Conservation (phyloP, 139 green algal species). For the Micractinium conductrix region DNA sequence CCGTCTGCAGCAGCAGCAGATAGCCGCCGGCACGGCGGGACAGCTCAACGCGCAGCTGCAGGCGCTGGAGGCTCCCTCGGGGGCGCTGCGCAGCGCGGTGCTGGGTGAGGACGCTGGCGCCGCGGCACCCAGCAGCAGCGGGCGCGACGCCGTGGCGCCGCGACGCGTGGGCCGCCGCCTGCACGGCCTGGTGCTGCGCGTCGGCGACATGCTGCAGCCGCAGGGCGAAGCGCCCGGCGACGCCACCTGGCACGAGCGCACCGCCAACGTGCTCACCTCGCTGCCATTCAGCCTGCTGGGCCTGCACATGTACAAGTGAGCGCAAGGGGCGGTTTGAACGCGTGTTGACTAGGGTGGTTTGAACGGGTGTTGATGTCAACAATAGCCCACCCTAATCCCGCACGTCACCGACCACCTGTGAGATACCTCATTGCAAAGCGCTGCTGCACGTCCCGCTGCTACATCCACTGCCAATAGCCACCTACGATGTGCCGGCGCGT, state of each 20-base stretch:
- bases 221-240: slow-evolving; percentile 48
- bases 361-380: too few species aligned
- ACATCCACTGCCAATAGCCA: too few species aligned
- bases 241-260: slow-evolving; percentile 59
- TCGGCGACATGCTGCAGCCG: slow-evolving; percentile 37
- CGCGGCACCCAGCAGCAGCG: neutral
- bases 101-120: neutral
- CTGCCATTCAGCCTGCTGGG: slow-evolving; percentile 68
- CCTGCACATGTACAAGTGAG: slow-evolving; percentile 57
- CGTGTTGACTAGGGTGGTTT: too few species aligned
- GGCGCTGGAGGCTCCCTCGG: neutral
- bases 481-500: neutral
- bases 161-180: neutral
- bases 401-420: too few species aligned
- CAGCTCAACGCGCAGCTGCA: slow-evolving; percentile 25
- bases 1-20: neutral
- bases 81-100: neutral
- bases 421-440: too few species aligned
- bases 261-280: slow-evolving; percentile 70
- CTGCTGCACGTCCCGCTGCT: too few species aligned
- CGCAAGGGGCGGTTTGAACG: neutral
- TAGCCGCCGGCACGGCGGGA: neutral
- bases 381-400: too few species aligned
- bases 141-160: neutral
- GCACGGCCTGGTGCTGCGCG: slow-evolving; percentile 5